Percentiles rank a stretch among this genome's conserved stretches.
Evolutionary conservation across 768 basidiomycete species (phyloP).

Genomic region (Tricholomella constricta): DNA sequence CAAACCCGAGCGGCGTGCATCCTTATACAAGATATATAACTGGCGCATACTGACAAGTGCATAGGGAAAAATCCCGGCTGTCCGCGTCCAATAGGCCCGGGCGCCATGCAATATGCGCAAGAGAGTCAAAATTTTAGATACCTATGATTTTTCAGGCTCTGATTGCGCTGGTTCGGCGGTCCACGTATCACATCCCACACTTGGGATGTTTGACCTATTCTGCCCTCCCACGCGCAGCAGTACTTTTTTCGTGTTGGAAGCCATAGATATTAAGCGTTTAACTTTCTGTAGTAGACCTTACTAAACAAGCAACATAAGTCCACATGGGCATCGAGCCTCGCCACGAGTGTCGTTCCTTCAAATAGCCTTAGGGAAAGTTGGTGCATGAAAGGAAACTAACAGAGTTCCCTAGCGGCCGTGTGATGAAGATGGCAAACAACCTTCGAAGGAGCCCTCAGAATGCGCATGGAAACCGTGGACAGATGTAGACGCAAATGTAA

Average conservation of each 20-base stretch:
- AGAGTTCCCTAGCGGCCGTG: background rate
- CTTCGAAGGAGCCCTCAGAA: background rate
- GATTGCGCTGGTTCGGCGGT: no score
- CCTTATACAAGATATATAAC: no score
- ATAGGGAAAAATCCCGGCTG: no score
- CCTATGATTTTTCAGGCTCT: no score
- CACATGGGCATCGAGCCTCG: background rate
- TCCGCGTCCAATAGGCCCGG: no score
- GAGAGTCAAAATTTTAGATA: no score
- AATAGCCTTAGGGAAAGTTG: background rate
- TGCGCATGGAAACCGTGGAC: background rate
- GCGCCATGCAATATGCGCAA: no score
- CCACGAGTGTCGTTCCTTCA: background rate
- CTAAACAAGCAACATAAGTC: background rate
- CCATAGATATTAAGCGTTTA: constrained; percentile 7
- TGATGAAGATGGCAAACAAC: background rate
- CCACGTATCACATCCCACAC: background rate
- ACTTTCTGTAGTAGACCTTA: background rate
- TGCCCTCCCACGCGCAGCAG: background rate
- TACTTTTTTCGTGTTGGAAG: background rate
- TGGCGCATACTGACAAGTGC: no score
- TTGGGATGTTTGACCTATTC: background rate
- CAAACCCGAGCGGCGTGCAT: no score
- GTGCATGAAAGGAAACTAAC: constrained; percentile 3
- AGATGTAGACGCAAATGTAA: background rate